phyloP scores from a whole-genome alignment of 2,329 filamentous ascomycete species.

The Hypoxylon sp. region DNA sequence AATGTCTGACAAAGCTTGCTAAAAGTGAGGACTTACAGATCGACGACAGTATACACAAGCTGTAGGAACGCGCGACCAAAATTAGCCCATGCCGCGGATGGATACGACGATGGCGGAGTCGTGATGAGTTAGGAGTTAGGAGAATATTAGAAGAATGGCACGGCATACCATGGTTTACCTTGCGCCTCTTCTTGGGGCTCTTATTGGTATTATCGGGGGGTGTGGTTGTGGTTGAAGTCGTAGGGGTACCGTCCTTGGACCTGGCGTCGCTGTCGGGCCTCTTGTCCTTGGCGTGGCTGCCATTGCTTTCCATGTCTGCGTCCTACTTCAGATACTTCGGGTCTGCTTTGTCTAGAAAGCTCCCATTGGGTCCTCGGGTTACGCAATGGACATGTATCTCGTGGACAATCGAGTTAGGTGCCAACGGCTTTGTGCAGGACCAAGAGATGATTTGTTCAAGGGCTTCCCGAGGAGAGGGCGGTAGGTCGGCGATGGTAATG shows the following conservation, averaged over 20 bases:
- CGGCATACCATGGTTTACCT: slow-evolving; percentile 86
- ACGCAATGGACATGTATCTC: slow-evolving; percentile 60
- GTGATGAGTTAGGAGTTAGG: slow-evolving; percentile 41
- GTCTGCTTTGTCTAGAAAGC: slow-evolving; percentile 54
- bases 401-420: slow-evolving; percentile 57
- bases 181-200: slow-evolving; percentile 86
- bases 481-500: slow-evolving; percentile 41
- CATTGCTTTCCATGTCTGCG: slow-evolving; percentile 53
- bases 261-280: slow-evolving; percentile 57
- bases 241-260: slow-evolving; percentile 54
- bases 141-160: slow-evolving; percentile 43
- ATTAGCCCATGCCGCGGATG: slow-evolving; percentile 53
- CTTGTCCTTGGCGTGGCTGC: slow-evolving; percentile 56
- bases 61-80: slow-evolving; percentile 64
- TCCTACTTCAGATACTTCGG: slow-evolving; percentile 51
- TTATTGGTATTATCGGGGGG: slow-evolving; percentile 55
- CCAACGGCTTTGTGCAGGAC: slow-evolving; percentile 59
- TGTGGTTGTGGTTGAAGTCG: slow-evolving; percentile 48
- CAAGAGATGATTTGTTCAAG: slow-evolving; percentile 50
- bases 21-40: slow-evolving; percentile 76
- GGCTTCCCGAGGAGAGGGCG: slow-evolving; percentile 41
- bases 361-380: slow-evolving; percentile 62
- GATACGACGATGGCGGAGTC: slow-evolving; percentile 39
- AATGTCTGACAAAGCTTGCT: slow-evolving; percentile 46
- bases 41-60: slow-evolving; percentile 90